A percentile compares a stretch with the other conserved stretches of the same genome.
Conservation (phyloP, 108 stramenopile genomes). For the Pseudonitzschia multistriata region DNA sequence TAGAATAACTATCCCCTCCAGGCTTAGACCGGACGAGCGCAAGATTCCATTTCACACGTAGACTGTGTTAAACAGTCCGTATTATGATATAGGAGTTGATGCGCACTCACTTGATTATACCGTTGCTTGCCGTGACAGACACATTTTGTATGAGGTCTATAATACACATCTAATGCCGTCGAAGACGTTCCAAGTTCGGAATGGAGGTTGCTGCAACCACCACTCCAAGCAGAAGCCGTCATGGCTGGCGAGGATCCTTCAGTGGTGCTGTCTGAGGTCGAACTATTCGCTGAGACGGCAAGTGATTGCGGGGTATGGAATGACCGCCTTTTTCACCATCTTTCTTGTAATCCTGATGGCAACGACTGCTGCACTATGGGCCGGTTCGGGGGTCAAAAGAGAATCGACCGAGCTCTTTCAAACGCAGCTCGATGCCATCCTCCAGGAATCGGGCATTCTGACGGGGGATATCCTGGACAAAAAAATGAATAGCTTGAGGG, state of each 20-base stretch:
- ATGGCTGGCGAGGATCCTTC: not conserved
- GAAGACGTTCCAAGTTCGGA: not conserved
- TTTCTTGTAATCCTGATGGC: slow-evolving; percentile 38
- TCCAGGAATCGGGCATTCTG: slow-evolving; percentile 23
- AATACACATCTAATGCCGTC: no score
- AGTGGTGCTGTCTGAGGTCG: slow-evolving; percentile 40
- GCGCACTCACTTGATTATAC: no score
- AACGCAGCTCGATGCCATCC: slow-evolving; percentile 18
- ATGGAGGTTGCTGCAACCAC: not conserved
- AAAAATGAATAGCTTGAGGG: slow-evolving; percentile 26
- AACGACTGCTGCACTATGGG: slow-evolving; percentile 19
- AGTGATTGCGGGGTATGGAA: slow-evolving; percentile 51
- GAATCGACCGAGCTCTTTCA: slow-evolving; percentile 16
- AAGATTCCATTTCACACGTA: no score
- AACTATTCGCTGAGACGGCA: slow-evolving; percentile 52
- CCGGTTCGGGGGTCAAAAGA: slow-evolving; percentile 43
- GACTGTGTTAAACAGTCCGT: no score
- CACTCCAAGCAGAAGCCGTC: not conserved
- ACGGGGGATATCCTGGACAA: slow-evolving; percentile 23
- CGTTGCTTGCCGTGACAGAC: no score
- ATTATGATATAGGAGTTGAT: no score
- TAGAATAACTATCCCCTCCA: no score
- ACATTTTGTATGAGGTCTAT: no score
- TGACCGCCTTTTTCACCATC: slow-evolving; percentile 34
- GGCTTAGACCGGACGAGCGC: no score